Evolutionary conservation across 2,329 filamentous ascomycete species (phyloP), one percentile per base, ranked within the genome.

Genomic region (Pseudogymnoascus sp.): DNA sequence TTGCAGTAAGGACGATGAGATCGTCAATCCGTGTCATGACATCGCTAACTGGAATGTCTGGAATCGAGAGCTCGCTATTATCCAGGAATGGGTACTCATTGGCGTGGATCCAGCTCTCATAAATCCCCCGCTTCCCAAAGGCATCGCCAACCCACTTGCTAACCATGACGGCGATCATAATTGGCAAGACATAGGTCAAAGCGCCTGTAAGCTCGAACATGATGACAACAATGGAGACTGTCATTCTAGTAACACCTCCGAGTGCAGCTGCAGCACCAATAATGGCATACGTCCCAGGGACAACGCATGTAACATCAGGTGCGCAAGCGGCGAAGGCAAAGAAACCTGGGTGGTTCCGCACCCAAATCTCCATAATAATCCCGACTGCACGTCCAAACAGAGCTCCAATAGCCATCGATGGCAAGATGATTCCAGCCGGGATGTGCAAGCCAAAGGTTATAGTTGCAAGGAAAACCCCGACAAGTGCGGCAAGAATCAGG

Each of bases 131-230:
- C 62, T 91, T 90, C 25, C 91, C 92, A 74, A 99, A 93, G 59
- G 92, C 93, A 75, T 99, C 95, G 71, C 93, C 95, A 25, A 96
- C 91, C 95, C 95, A 99, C 78, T 99, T 99, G 66, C 90, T 90
- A 49, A 97, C 83, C 93, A 99, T 96, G 71, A 99, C 95, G 45
- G 93, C 92, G 67, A 99, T 90, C 95, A 99, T 99, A 75, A 97
- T 99, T 62, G 95, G 95, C 6, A 99, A 85, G 59, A 99, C 93
- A 72, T 97, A 97, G 0, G 92, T 96, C 28, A 99, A 82, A 1
- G 95, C 95, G 61, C 95, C 95, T 0, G 95, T 99, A 62, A 99
- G 87, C 78, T 99, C 95, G 72, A 99, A 99, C 89, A 97, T 97
- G 77, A 99, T 99, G 71, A 97, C 95, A 4, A 99, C 93, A 68